phyloP scores from a whole-genome alignment of 495 filamentous ascomycete genomes.

The Articulospora tetracladia region DNA sequence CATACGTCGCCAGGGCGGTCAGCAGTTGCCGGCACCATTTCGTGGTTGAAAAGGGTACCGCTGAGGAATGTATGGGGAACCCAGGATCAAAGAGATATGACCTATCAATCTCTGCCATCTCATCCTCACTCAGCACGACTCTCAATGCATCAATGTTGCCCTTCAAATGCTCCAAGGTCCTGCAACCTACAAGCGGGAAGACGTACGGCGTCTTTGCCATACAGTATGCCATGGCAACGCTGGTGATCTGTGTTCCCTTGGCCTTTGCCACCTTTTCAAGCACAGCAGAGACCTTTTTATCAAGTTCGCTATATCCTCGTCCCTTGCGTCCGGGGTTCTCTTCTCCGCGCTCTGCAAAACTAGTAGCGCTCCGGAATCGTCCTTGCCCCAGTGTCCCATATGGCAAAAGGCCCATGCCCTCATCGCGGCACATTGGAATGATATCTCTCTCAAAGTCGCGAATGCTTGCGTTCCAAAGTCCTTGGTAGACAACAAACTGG shows the following conservation, averaged over 20 bases:
- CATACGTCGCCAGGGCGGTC: slow-evolving; percentile 6
- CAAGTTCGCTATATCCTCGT: slow-evolving; percentile 31
- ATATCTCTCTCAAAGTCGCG: slow-evolving; percentile 57
- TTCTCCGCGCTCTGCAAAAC: slow-evolving; percentile 31
- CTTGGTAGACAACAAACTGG: slow-evolving; percentile 63
- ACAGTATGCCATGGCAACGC: slow-evolving; percentile 54
- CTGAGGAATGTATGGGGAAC: slow-evolving; percentile 48
- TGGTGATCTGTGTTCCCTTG: slow-evolving; percentile 39
- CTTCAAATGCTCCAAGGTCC: slow-evolving; percentile 60
- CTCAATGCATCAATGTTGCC: slow-evolving; percentile 58
- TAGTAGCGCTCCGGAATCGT: slow-evolving; percentile 44
- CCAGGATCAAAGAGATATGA: slow-evolving; percentile 45
- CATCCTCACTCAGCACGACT: slow-evolving; percentile 48
- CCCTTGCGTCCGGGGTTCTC: slow-evolving; percentile 30
- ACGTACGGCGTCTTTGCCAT: slow-evolving; percentile 46
- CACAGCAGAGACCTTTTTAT: slow-evolving; percentile 37
- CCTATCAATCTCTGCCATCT: slow-evolving; percentile 54
- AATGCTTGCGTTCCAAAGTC: slow-evolving; percentile 51
- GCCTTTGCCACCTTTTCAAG: slow-evolving; percentile 48
- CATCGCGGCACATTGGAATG: slow-evolving; percentile 48
- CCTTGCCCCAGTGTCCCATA: slow-evolving; percentile 54
- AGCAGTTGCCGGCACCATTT: background rate
- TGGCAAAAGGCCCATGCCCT: slow-evolving; percentile 57
- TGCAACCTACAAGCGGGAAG: slow-evolving; percentile 50
- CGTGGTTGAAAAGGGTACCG: slow-evolving; percentile 2